Evolutionary conservation across 2,329 filamentous ascomycete species (phyloP), one percentile per base, ranked within the genome.

Genomic region (Coniella lustricola): DNA sequence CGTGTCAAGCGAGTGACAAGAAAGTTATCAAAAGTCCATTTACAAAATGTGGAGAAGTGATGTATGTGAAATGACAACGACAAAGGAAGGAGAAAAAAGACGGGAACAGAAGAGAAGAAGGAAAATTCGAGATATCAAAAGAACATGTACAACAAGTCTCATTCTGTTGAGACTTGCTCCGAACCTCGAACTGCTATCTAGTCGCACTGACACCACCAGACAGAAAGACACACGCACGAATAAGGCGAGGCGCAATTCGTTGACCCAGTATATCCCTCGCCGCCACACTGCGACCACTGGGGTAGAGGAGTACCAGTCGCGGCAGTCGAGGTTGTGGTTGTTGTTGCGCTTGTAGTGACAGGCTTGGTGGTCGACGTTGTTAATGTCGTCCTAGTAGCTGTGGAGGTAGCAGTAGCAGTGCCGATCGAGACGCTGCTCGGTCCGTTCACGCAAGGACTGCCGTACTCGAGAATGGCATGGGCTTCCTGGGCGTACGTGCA

Each of bases 401-500:
- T 29, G 5, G 29, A 16, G 12, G 44, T 41, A 3, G 44, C 17
- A 13, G 44, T 47, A 2, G 17, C n/a, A 31, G 37, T 47, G 4
- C 36, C 18, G 12, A 41, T 18, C n/a, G 44, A 47, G 17, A 47
- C 44, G 31, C 44, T 47, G 37, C 44, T 47, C 17, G 44, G 44
- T 14, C 44, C 44, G 9, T 47, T 13, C 8, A 21, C 16, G 20
- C 44, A 47, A 1, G 44, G 37, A 14, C 36, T 41, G n/a, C 36
- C 44, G 31, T 47, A 47, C 21, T 47, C 44, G 37, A 47, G 44
- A 45, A 71, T 69, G 4, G 53, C 58, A 55, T 67, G 63, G 3
- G 60, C 65, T 50, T 67, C 50, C 53, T 71, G 67, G n/a, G 66
- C 66, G 48, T 67, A 71, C 14, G 59, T 71, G 57, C 67, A 69